Base-by-base conservation (phyloP, 192 early-diverging fungal species). In the Coemansia sp. region DNA sequence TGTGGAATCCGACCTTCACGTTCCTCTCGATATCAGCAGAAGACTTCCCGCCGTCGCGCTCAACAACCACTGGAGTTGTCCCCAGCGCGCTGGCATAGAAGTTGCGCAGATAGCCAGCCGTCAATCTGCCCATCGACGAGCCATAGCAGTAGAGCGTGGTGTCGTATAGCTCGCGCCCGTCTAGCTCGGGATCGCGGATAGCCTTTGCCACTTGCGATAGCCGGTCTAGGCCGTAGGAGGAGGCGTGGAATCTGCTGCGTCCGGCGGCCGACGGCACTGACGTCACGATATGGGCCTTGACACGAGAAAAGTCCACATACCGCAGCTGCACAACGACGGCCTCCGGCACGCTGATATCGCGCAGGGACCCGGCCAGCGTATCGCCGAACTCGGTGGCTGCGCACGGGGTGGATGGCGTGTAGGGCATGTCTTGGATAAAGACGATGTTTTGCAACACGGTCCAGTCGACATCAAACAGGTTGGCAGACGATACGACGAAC, bases 361-460 rank as follows among this genome's bases (percentile, higher is more conserved):
- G 69, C 40, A 91, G 44, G 16, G 81, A 82, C 8, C 80, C 69
- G 13, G 64, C 39, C 24, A 91, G 59, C 16, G 75, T 66, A 7
- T 40, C n/a, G 4, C 85, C 80, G 76, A 91, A 91, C 6, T 63
- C 62, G 0, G 81, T 80, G 0, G 78, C 34, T 1, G 51, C 46
- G 0, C 54, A 44, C 0, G 51, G 34, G 0, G 59, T 45, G 2
- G 21, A 44, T 13, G 76, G 41, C 0, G 69, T 76, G 19, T 76
- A 41, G 2, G 79, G 74, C 46, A 91, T 83, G 53, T 91, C 89
- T 59, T 91, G 89, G 11, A 91, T 86, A 73, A 84, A 91, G 24
- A 91, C 65, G 5, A 85, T 85, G 70, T 91, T 91, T 9, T 86
- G 83, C 14, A 91, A 59, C 17, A 85, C 68, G 8, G 77, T 62